Evolutionary conservation across 495 filamentous ascomycete species (phyloP), one percentile per base, ranked within the genome.

Genomic region (Symbiotaphrina buchneri): DNA sequence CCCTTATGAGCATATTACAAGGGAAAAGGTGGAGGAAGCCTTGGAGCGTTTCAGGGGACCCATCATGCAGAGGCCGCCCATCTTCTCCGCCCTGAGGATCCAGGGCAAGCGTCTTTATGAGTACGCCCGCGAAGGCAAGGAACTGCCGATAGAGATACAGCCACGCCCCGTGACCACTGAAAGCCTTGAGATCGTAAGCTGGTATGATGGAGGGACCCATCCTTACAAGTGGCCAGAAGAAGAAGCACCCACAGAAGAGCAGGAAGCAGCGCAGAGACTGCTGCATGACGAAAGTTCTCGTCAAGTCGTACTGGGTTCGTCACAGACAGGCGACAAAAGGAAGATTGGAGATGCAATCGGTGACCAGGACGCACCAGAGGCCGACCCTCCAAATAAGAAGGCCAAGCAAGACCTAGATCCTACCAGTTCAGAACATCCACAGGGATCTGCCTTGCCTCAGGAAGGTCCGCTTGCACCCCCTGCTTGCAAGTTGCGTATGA

Each of bases 81-180:
- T 99, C 15, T 80, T 79, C 48, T 91, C 80, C n/a, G 85, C 90
- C 17, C 58, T 95, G 23, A 76, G 74, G 46, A 72, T 94, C 39
- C 55, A 93, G 32, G 87, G 87, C 2, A 95, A 93, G 55, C 71
- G 70, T 18, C 57, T 92, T 18, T 99, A 95, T 43, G 83, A 99
- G 56, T 95, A 95, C 53, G 90, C 90, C 18, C 58, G 90, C 10
- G 79, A 78, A 45, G 90, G 90, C 1, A 79, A 74, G 45, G 61
- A 72, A 31, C 66, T 84, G 5, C 85, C 85, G 2, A 55, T 71
- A 33, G 77, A 90, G 50, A 87, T 99, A 31, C 59, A 81, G 48
- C 60, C 71, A 34, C 51, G 87, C 31, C 68, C 74, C 0, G 76
- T 95, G 3, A 69, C 75, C 31, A 79, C 87, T 1, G 41, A 58